Conservation (phyloP, 2,329 filamentous ascomycete genomes). For the Scolecobasidium constrictum region DNA sequence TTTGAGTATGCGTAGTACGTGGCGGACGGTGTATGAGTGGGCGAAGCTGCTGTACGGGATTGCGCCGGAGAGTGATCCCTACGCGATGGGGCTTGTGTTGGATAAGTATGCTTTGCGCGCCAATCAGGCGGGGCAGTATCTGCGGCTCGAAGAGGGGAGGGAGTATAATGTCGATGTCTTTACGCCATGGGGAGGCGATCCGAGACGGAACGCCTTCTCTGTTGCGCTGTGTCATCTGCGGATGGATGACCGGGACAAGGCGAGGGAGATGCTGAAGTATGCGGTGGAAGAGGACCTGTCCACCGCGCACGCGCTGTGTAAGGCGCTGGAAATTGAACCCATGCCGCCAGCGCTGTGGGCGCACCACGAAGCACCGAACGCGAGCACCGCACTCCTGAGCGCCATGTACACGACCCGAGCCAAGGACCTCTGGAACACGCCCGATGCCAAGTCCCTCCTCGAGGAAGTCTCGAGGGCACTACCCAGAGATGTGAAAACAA, state of each 20-base stretch:
- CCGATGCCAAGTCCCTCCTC: constrained; percentile 57
- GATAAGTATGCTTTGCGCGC: constrained; percentile 79
- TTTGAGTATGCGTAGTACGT: constrained; percentile 82
- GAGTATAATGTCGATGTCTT: constrained; percentile 27
- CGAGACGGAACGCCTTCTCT: constrained; percentile 33
- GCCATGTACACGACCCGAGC: constrained; percentile 66
- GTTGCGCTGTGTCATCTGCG: constrained; percentile 66
- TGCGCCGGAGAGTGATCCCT: constrained; percentile 64
- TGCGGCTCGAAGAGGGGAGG: no score
- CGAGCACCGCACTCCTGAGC: constrained; percentile 52
- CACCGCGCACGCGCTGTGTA: constrained; percentile 72
- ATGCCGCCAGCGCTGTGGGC: constrained; percentile 57
- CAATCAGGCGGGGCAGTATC: constrained; percentile 62
- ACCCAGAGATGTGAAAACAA: constrained; percentile 16
- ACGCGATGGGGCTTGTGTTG: constrained; percentile 68
- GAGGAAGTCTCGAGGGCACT: constrained; percentile 51
- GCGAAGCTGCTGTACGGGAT: constrained; percentile 71
- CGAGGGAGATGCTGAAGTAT: constrained; percentile 51
- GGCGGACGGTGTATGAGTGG: constrained; percentile 89
- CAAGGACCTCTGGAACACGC: constrained; percentile 79
- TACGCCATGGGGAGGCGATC: neutral
- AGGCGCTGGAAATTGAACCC: constrained; percentile 64
- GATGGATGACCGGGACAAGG: constrained; percentile 53
- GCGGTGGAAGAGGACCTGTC: constrained; percentile 71
- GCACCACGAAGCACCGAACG: constrained; percentile 27